Evolutionary conservation across 2,329 filamentous ascomycete genomes (phyloP), one percentile per base, ranked within the genome.

Genomic region (Fusarium pseudoanthophilum): DNA sequence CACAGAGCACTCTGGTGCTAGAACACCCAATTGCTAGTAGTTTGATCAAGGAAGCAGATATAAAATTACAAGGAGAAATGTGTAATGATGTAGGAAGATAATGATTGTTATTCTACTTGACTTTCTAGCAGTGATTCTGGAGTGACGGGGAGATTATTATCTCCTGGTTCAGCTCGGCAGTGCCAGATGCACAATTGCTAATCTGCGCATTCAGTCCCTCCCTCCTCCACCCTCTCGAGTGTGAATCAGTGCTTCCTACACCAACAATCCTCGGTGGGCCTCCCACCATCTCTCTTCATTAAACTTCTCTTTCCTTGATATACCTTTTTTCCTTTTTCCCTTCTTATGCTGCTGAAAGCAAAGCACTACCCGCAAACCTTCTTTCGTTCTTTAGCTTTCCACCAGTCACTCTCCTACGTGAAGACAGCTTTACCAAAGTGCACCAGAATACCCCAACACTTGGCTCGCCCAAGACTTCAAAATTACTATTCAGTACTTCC

Each of bases 191-290:
- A 34, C 21, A n/a, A 40, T 64, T 42, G 24, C 55, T 43, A 55
- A 36, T 40, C 28, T 32, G n/a, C 34, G 49, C 32, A 64, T 24
- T 40, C 61, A 30, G 26, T 48, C 20, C 24, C 42, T 55, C 57
- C 18, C 34, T 26, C 66, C 36, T 26, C 66, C 37, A 21, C 37
- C 11, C 20, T 21, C 20, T 13, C 20, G 37, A 21, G 20, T 39
- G 55, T 74, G 71, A 74, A 56, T 74, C 71, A 73, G 59, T 45
- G 42, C 42, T 43, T 40, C 37, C 21, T 37, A 20, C 34, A 49
- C 20, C n/a, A 46, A 30, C 26, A 40, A 28, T 37, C 36, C 49
- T 55, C 28, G 32, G 30, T 60, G 26, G 39, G 15, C 8, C 37
- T 43, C 36, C 24, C 46, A 18, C 39, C 34, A 28, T 34, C n/a